Conservation (phyloP, 2,329 filamentous ascomycete species). For the Xylariaceae sp. region DNA sequence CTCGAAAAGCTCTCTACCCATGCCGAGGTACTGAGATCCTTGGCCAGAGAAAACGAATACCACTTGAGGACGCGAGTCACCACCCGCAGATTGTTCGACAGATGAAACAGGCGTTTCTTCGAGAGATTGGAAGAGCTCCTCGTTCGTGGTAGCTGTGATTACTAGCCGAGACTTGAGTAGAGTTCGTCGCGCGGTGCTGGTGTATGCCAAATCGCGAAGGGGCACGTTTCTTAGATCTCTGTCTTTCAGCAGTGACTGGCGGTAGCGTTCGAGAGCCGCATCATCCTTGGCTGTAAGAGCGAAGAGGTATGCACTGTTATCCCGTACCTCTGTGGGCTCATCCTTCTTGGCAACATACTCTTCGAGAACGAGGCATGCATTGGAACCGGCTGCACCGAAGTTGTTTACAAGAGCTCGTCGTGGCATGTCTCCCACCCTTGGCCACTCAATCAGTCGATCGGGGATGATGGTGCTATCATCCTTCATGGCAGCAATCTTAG, state of each 20-base stretch:
- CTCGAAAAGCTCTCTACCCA: conserved; percentile 11
- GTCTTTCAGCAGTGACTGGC: neutral
- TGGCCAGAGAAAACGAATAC: conserved; percentile 35
- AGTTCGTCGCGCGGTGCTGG: neutral
- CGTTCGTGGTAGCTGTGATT: neutral
- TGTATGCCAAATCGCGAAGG: neutral
- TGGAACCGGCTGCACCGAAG: conserved; percentile 24
- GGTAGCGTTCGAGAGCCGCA: conserved; percentile 5
- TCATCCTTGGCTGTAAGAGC: conserved; percentile 19
- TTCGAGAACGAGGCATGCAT: conserved; percentile 27
- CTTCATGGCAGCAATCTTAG: conserved; percentile 9
- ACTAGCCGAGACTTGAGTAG: conserved; percentile 1
- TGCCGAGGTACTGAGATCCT: conserved; percentile 20
- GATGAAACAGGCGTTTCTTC: neutral
- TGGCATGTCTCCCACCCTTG: conserved; percentile 6
- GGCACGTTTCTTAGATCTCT: neutral
- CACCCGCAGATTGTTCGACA: conserved; percentile 1
- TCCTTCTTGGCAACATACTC: conserved; percentile 11
- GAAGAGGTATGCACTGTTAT: conserved; percentile 8
- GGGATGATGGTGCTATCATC: conserved; percentile 11
- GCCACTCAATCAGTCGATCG: neutral
- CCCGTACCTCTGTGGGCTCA: neutral
- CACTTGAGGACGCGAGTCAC: neutral
- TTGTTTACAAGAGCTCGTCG: conserved; percentile 34
- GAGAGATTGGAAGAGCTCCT: neutral